These are phyloP conservation scores for Tylopilus sp. DNA, from an alignment of 768 basidiomycete species.

Conservation along the genomic window DNA sequence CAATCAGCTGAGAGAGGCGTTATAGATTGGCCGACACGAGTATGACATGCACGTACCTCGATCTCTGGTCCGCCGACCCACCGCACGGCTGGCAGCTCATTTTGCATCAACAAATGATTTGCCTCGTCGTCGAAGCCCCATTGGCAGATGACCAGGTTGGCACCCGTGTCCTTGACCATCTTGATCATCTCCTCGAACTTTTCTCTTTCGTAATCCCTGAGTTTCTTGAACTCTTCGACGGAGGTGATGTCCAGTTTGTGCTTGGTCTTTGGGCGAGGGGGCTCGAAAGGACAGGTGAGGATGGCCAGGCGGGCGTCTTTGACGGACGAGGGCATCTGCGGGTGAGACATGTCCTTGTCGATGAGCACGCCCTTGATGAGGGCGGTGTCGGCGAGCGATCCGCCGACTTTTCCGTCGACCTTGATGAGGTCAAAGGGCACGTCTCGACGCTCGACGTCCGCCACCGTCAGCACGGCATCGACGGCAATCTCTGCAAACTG, in stretches of 20 bases:
- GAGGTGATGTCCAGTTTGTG: constrained; percentile 97
- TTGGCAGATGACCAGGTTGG: constrained; percentile 98
- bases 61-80: constrained; percentile 99
- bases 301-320: constrained; percentile 92
- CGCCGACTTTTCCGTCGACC: constrained; percentile 98
- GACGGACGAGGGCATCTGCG: constrained; percentile 92
- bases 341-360: constrained; percentile 99
- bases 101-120: constrained; percentile 97
- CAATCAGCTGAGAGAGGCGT: constrained; percentile 66
- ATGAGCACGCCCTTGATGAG: constrained; percentile 97
- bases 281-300: constrained; percentile 98
- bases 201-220: constrained; percentile 91
- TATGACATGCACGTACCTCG: constrained; percentile 53
- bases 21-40: not conserved
- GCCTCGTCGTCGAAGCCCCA: constrained; percentile 99
- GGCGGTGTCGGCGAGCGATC: constrained; percentile 90
- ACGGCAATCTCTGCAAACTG: constrained; percentile 98
- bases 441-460: constrained; percentile 91
- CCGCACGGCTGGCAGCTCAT: constrained; percentile 92
- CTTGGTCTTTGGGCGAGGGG: constrained; percentile 98
- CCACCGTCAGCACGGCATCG: constrained; percentile 92
- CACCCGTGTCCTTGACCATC: constrained; percentile 92
- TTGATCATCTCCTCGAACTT: constrained; percentile 98
- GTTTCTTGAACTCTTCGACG: constrained; percentile 95
- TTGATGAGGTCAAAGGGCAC: constrained; percentile 99